phyloP scores from a whole-genome alignment of 192 early-diverging fungal species.

The Linnemannia zychae region DNA sequence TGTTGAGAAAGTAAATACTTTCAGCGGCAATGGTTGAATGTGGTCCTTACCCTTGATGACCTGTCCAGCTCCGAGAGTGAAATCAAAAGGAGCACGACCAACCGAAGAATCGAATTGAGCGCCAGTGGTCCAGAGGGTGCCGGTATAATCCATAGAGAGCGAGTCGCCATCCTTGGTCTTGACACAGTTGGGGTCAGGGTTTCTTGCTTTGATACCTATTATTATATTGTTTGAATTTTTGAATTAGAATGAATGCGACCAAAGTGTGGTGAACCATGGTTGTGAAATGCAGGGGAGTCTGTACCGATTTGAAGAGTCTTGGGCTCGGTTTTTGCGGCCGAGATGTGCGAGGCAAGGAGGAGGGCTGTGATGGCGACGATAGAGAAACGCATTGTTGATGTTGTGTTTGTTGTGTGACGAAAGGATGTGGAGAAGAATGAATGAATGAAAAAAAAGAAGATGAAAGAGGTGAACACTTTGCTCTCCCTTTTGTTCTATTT shows the following conservation, averaged over 20 bases:
- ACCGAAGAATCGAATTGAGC: conserved; percentile 80
- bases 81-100: conserved; percentile 79
- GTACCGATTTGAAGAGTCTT: conserved; percentile 43
- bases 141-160: conserved; percentile 84
- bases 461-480: neutral
- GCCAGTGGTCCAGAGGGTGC: conserved; percentile 72
- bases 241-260: no score
- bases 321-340: conserved; percentile 28
- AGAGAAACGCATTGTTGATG: conserved; percentile 36
- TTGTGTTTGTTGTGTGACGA: neutral
- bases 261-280: no score
- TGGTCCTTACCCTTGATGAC: conserved; percentile 78
- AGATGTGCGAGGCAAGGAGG: conserved; percentile 24
- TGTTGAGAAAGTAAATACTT: no score
- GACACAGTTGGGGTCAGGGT: conserved; percentile 54
- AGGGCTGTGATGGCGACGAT: conserved; percentile 26
- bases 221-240: conserved; percentile 2
- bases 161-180: conserved; percentile 64
- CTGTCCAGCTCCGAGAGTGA: conserved; percentile 68
- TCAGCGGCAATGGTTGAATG: no score
- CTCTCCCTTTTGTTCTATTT: neutral
- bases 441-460: neutral
- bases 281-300: neutral
- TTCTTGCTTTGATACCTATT: conserved; percentile 53
- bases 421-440: conserved; percentile 2